Evolutionary conservation across 31 red algal genomes (phyloP).

Genomic region (Asparagopsis taxiformis): DNA sequence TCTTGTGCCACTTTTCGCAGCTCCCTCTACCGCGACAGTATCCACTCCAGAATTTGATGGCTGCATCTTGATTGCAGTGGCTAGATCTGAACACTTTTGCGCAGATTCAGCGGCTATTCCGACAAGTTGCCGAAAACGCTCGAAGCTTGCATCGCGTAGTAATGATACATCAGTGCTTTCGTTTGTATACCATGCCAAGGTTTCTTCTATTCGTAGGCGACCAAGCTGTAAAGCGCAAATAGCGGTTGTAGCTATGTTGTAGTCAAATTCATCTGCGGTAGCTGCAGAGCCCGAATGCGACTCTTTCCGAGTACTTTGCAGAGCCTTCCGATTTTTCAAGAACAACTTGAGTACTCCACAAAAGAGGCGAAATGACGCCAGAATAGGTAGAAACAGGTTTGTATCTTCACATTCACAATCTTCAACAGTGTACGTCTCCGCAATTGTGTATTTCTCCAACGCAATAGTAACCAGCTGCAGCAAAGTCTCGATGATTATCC

Average conservation of each 20-base stretch:
- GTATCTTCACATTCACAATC: neutral
- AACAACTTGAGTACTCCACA: slow-evolving; percentile 5
- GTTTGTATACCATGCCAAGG: slow-evolving; percentile 34
- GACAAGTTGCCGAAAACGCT: slow-evolving; percentile 5
- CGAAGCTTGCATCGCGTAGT: neutral
- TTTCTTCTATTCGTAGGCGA: slow-evolving; percentile 25
- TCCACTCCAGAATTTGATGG: neutral
- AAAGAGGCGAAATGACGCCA: neutral
- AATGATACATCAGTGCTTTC: slow-evolving; percentile 19
- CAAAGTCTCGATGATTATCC: slow-evolving; percentile 45
- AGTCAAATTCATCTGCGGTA: neutral
- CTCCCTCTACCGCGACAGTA: neutral
- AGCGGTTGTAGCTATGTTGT: slow-evolving; percentile 6
- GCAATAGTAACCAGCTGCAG: slow-evolving; percentile 13
- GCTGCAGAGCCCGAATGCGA: neutral
- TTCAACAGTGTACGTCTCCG: neutral
- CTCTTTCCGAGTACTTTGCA: too few relatives aligned
- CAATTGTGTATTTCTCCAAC: slow-evolving; percentile 2
- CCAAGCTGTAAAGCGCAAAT: slow-evolving; percentile 10
- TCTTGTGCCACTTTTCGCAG: neutral
- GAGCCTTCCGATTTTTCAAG: neutral
- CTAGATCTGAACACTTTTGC: slow-evolving; percentile 3
- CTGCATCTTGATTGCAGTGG: neutral
- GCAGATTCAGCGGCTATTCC: neutral
- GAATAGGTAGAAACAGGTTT: neutral